Conservation (phyloP, 805 yeast genomes). For the Danielia oregonensis region DNA sequence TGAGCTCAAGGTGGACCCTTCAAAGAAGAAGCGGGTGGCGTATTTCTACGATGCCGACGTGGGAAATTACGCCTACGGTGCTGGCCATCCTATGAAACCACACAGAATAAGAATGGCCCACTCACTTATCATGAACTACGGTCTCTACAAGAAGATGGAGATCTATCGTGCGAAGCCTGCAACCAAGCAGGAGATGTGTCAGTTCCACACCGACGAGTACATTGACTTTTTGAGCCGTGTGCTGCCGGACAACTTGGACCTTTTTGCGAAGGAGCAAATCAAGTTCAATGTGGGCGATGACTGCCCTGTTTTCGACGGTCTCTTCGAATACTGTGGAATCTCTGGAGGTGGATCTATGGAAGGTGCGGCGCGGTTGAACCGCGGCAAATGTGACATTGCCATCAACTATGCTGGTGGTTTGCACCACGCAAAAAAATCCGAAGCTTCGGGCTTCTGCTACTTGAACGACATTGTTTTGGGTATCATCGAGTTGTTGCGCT, state of each 20-base stretch:
- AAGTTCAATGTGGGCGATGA: conserved; percentile 92
- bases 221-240: conserved; percentile 88
- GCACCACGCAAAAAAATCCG: conserved; percentile 88
- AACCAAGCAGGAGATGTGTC: conserved; percentile 96
- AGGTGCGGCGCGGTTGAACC: conserved; percentile 78
- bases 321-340: conserved; percentile 71
- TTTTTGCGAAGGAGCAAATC: conserved; percentile 81
- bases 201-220: conserved; percentile 96
- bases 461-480: conserved; percentile 87
- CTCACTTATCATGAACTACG: conserved; percentile 93
- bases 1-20: conserved; percentile 39
- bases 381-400: conserved; percentile 86
- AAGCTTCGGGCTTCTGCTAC: conserved; percentile 89
- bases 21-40: conserved; percentile 40
- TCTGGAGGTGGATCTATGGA: conserved; percentile 90
- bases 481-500: conserved; percentile 70
- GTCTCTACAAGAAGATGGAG: conserved; percentile 94
- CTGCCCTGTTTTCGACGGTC: conserved; percentile 79
- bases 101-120: conserved; percentile 99
- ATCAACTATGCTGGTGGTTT: conserved; percentile 92
- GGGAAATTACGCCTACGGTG: conserved; percentile 96
- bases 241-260: conserved; percentile 85
- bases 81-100: conserved; percentile 99
- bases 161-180: conserved; percentile 97
- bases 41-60: conserved; percentile 68